Conservation (phyloP, 1,139 yeast genomes). For the Suhomyces coccinellae region DNA sequence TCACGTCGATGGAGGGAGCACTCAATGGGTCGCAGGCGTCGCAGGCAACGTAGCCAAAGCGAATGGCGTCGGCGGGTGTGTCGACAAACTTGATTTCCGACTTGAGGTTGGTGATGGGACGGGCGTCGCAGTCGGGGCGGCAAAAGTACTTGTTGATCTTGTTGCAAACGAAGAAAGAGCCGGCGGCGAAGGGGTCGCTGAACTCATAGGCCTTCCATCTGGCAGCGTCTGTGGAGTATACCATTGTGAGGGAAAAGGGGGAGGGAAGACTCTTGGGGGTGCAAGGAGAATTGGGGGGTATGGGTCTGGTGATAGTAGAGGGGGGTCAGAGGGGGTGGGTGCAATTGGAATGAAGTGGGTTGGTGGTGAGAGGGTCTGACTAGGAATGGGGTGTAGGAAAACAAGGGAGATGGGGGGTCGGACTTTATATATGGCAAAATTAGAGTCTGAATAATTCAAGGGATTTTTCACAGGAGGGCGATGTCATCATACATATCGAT, state of each 20-base stretch:
- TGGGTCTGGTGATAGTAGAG: not conserved
- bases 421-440: slow-evolving; percentile 1
- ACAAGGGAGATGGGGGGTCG: not conserved
- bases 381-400: too few relatives aligned
- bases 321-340: not conserved
- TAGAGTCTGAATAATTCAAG: slow-evolving; percentile 1
- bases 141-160: slow-evolving; percentile 46
- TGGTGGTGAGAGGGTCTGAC: too few relatives aligned
- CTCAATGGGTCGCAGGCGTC: slow-evolving; percentile 49
- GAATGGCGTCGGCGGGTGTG: slow-evolving; percentile 42
- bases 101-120: slow-evolving; percentile 44
- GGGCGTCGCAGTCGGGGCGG: slow-evolving; percentile 67
- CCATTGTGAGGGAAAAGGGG: slow-evolving; percentile 24
- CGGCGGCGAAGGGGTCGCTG: slow-evolving; percentile 66
- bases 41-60: slow-evolving; percentile 53
- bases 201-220: slow-evolving; percentile 69
- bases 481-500: slow-evolving; percentile 9
- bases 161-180: slow-evolving; percentile 54
- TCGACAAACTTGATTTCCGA: slow-evolving; percentile 48
- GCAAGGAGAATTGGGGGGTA: not conserved
- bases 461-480: slow-evolving; percentile 9
- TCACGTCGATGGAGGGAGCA: slow-evolving; percentile 48
- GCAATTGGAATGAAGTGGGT: not conserved
- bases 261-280: not conserved
- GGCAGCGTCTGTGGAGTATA: slow-evolving; percentile 46